Evolutionary conservation across 2,329 filamentous ascomycete species (phyloP).

Genomic region (Verticillium longisporum): DNA sequence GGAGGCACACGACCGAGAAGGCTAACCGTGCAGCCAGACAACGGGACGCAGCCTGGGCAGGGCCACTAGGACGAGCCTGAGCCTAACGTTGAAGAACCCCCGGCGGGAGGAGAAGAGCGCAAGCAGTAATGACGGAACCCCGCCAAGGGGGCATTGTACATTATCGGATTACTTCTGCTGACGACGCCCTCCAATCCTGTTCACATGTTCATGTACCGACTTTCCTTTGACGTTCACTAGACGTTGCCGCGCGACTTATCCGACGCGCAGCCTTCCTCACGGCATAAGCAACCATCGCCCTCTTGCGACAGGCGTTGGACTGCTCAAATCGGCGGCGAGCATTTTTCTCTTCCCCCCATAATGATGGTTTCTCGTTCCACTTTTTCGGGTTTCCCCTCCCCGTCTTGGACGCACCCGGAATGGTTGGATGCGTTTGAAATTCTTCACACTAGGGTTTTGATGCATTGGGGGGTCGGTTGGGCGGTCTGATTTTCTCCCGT

Average conservation of each 20-base stretch:
- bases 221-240: not conserved
- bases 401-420: not conserved
- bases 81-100: not conserved
- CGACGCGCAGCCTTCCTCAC: not conserved
- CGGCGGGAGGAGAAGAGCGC: not conserved
- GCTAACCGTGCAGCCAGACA: conserved; percentile 12
- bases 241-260: not conserved
- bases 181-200: not conserved
- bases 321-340: not conserved
- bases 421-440: not conserved
- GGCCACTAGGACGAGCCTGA: conserved; percentile 6
- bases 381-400: not conserved
- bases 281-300: not conserved
- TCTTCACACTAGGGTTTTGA: not conserved
- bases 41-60: conserved; percentile 9
- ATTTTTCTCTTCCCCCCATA: not conserved
- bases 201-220: not conserved
- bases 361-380: not conserved
- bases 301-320: not conserved
- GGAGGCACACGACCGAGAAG: not conserved
- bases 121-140: not conserved
- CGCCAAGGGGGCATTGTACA: not conserved
- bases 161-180: not conserved
- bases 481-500: not conserved
- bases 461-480: not conserved